These are phyloP conservation scores for Boletus subparvulus DNA, from an alignment of 768 basidiomycete genomes.

Conservation along the genomic window DNA sequence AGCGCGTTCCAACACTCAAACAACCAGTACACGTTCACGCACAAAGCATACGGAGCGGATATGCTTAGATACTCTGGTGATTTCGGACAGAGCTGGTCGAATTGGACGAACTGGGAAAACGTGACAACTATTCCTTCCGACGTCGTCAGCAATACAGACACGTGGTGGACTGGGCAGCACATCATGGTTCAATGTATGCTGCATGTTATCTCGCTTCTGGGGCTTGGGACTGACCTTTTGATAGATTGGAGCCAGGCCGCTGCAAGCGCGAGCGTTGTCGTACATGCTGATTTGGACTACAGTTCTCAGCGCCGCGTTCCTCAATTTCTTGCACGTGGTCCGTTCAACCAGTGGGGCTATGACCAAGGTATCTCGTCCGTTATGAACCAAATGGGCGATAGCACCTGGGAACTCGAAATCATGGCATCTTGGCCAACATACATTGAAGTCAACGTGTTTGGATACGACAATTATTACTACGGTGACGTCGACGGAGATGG, in stretches of 20 bases:
- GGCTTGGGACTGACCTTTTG: constrained; percentile 1
- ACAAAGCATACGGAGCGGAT: constrained; percentile 85
- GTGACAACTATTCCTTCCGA: constrained; percentile 59
- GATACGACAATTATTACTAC: constrained; percentile 89
- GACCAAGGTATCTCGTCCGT: constrained; percentile 74
- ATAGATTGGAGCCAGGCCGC: constrained; percentile 77
- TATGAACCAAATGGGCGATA: constrained; percentile 64
- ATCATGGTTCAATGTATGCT: constrained; percentile 83
- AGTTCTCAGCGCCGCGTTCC: constrained; percentile 71
- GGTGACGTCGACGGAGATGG: constrained; percentile 89
- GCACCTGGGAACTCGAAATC: constrained; percentile 83
- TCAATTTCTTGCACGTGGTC: constrained; percentile 83
- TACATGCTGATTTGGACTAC: constrained; percentile 77
- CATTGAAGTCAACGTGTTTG: constrained; percentile 88
- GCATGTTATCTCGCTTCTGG: background rate
- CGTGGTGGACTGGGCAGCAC: constrained; percentile 82
- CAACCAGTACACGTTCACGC: constrained; percentile 73
- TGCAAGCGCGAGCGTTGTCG: constrained; percentile 58
- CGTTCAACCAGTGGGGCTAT: constrained; percentile 91
- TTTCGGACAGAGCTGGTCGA: constrained; percentile 81
- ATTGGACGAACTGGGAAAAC: constrained; percentile 79
- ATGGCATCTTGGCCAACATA: constrained; percentile 91
- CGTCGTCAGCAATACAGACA: constrained; percentile 46
- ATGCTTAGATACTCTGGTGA: constrained; percentile 84
- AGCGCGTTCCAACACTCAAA: constrained; percentile 54